These are phyloP conservation scores for Fusarium keratoplasticum DNA, from an alignment of 2,329 filamentous ascomycete genomes.

Conservation along the genomic window DNA sequence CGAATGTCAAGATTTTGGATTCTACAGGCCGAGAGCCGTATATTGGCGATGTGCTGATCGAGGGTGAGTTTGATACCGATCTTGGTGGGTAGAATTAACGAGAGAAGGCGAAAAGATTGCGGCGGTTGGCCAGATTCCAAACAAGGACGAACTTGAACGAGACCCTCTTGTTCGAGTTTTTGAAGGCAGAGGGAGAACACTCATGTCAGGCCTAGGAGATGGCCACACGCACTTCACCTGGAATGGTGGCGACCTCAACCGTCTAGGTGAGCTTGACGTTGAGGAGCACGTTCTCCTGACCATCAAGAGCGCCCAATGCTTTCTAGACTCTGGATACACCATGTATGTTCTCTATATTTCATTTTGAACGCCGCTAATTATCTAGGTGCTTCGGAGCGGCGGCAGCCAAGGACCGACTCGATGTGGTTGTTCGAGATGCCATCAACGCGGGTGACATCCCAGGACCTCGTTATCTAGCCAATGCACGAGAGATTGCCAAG, in stretches of 20 bases:
- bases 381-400: constrained; percentile 29
- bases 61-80: background rate
- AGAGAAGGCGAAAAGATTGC: background rate
- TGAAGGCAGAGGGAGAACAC: constrained; percentile 18
- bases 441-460: constrained; percentile 28
- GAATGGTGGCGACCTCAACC: constrained; percentile 27
- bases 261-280: constrained; percentile 16
- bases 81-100: background rate
- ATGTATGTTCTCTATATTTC: constrained; percentile 4
- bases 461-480: constrained; percentile 23
- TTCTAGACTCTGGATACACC: constrained; percentile 30
- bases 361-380: background rate
- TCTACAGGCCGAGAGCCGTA: background rate
- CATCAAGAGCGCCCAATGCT: constrained; percentile 24
- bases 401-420: constrained; percentile 31
- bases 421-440: constrained; percentile 25
- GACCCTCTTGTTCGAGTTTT: constrained; percentile 3
- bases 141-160: background rate
- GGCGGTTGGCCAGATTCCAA: background rate
- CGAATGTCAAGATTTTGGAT: background rate
- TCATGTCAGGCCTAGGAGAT: constrained; percentile 29
- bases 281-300: constrained; percentile 31
- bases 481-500: constrained; percentile 28
- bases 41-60: background rate
- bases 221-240: constrained; percentile 28